phyloP scores from a whole-genome alignment of 148 eudicot species.

The Diospyros lotus region DNA sequence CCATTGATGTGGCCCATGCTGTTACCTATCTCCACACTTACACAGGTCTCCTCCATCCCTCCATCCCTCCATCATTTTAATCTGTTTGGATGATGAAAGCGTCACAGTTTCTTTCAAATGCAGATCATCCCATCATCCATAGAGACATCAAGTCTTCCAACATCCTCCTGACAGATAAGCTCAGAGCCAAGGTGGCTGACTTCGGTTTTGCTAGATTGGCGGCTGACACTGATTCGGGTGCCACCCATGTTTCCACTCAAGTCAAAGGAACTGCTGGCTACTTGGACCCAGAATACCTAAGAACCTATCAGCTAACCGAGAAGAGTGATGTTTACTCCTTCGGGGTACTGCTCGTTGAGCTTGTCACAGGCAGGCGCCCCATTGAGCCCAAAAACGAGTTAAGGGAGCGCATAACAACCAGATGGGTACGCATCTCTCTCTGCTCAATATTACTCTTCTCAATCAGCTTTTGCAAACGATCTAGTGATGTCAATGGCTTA shows the following conservation, averaged over 20 bases:
- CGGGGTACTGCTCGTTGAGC: constrained; percentile 61
- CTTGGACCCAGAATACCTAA: constrained; percentile 76
- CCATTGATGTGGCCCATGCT: constrained; percentile 89
- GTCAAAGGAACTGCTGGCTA: constrained; percentile 90
- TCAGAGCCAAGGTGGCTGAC: constrained; percentile 74
- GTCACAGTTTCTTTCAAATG: constrained; percentile 5
- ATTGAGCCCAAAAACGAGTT: constrained; percentile 44
- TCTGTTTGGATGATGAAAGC: not conserved
- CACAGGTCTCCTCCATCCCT: constrained; percentile 37
- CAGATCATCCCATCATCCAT: constrained; percentile 75
- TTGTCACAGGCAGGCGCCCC: constrained; percentile 76
- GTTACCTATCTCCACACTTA: constrained; percentile 89
- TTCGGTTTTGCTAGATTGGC: constrained; percentile 74
- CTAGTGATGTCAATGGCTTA: too few relatives aligned
- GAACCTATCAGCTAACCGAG: constrained; percentile 67
- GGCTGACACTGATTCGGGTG: constrained; percentile 51
- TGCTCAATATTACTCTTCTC: not conserved
- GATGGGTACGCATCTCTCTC: constrained; percentile 50
- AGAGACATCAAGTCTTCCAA: constrained; percentile 84
- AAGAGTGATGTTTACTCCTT: constrained; percentile 83
- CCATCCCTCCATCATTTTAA: constrained; percentile 15
- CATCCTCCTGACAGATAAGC: constrained; percentile 60
- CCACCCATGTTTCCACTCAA: constrained; percentile 74
- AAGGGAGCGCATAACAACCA: constrained; percentile 52
- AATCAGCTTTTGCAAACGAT: not conserved